These are phyloP conservation scores for Orbilia quercus DNA, from an alignment of 2,329 filamentous ascomycete species.

Conservation along the genomic window DNA sequence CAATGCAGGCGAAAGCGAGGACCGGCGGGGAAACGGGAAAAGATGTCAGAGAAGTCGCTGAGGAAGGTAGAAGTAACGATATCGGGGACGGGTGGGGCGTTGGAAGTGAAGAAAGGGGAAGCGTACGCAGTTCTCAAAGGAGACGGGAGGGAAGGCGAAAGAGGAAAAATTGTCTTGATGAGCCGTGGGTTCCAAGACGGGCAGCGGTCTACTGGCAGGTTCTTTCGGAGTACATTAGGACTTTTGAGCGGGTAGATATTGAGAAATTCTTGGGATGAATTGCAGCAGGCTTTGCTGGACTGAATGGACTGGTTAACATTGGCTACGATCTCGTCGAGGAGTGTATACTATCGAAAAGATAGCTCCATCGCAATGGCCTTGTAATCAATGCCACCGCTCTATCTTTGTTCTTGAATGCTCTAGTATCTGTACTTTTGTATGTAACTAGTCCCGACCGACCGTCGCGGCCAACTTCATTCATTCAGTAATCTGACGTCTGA, in stretches of 20 bases:
- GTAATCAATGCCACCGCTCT: too few species aligned
- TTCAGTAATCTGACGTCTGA: too few species aligned
- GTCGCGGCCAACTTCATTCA: too few species aligned
- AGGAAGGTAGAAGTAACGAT: constrained; percentile 12
- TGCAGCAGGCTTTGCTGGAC: not conserved
- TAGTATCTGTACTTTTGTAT: too few species aligned
- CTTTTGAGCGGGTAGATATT: constrained; percentile 42
- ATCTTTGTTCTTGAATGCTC: too few species aligned
- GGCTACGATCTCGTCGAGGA: too few species aligned
- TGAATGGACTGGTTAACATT: not conserved
- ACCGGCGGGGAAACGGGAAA: not conserved
- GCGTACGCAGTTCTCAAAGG: not conserved
- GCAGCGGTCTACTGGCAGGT: constrained; percentile 38
- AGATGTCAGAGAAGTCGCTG: not conserved
- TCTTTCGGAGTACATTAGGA: constrained; percentile 2
- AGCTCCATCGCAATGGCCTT: too few species aligned
- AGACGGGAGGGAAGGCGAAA: constrained; percentile 1
- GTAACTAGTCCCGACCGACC: too few species aligned
- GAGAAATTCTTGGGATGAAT: constrained; percentile 30
- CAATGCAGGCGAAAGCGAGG: not conserved
- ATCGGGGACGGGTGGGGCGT: constrained; percentile 39
- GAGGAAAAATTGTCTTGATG: constrained; percentile 11
- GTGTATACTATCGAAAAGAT: too few species aligned
- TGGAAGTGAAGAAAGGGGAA: constrained; percentile 29
- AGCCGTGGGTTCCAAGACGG: constrained; percentile 38